These are phyloP conservation scores for Buxus sempervirens DNA, from an alignment of 164 flowering plant genomes.

Conservation along the genomic window DNA sequence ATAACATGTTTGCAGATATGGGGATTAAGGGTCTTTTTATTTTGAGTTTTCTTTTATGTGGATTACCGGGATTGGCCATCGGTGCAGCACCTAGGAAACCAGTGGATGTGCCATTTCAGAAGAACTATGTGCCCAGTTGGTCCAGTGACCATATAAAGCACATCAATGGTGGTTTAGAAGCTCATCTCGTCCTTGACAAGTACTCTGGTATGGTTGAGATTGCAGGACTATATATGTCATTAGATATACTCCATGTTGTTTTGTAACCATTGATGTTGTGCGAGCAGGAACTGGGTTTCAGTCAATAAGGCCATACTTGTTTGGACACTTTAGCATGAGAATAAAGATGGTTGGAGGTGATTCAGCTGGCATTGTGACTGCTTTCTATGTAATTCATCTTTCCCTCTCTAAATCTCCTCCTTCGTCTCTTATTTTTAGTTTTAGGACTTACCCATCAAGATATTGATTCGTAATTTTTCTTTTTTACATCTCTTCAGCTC, in stretches of 20 bases:
- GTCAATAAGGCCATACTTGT: conserved; percentile 58
- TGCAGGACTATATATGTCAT: no score
- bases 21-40: not conserved
- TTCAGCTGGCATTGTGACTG: conserved; percentile 78
- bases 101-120: conserved; percentile 51
- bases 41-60: not conserved
- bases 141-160: conserved; percentile 59
- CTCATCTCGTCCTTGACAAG: conserved; percentile 55
- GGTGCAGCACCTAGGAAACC: conserved; percentile 46
- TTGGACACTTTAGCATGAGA: conserved; percentile 72
- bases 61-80: conserved; percentile 8
- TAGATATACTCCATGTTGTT: no score
- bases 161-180: conserved; percentile 51
- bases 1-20: conserved; percentile 1
- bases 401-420: not conserved
- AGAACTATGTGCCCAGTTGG: conserved; percentile 61
- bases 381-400: conserved; percentile 49
- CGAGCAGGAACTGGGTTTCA: conserved; percentile 70
- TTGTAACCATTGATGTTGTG: not conserved
- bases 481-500: conserved; percentile 30
- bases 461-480: no score
- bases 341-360: conserved; percentile 72
- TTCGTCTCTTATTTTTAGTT: no score
- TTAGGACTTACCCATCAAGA: no score
- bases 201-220: conserved; percentile 59